Conservation (phyloP, 352 stramenopile genomes). For the Pythium aquatile region DNA sequence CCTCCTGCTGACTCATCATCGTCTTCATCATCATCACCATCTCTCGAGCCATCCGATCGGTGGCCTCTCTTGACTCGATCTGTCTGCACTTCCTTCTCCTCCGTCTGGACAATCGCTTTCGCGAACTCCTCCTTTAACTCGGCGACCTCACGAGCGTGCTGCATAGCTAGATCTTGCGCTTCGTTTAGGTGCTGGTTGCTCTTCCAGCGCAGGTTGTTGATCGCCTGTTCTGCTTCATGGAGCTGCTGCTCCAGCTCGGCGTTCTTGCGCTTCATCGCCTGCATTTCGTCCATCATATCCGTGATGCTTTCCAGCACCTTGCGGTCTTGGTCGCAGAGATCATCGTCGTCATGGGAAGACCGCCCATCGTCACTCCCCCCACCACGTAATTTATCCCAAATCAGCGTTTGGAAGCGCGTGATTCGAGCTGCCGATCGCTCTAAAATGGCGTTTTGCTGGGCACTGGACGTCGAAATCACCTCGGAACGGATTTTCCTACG, state of each 20-base stretch:
- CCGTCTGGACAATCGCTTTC: constrained; percentile 21
- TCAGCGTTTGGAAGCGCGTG: constrained; percentile 56
- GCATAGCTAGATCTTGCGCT: constrained; percentile 31
- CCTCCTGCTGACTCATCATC: constrained; percentile 24
- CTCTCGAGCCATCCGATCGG: neutral
- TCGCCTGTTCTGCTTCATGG: constrained; percentile 44
- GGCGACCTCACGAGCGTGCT: constrained; percentile 37
- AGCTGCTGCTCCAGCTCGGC: constrained; percentile 38
- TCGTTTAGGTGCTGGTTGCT: constrained; percentile 52
- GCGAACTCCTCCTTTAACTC: constrained; percentile 40
- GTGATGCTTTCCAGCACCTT: constrained; percentile 55
- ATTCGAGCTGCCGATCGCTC: constrained; percentile 54
- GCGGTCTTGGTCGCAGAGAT: constrained; percentile 60
- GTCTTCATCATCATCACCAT: constrained; percentile 29
- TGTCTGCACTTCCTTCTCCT: constrained; percentile 54
- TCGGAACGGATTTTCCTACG: constrained; percentile 54
- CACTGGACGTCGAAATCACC: constrained; percentile 45
- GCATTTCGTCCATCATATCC: constrained; percentile 56
- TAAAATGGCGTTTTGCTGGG: constrained; percentile 62
- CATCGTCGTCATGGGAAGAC: constrained; percentile 32
- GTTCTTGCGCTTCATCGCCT: constrained; percentile 31
- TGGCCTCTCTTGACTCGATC: constrained; percentile 16
- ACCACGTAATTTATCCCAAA: constrained; percentile 32
- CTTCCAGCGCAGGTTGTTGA: constrained; percentile 50
- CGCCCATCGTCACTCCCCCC: neutral